Conservation (phyloP, 768 basidiomycete genomes). For the Candolleomyces efflorescens region DNA sequence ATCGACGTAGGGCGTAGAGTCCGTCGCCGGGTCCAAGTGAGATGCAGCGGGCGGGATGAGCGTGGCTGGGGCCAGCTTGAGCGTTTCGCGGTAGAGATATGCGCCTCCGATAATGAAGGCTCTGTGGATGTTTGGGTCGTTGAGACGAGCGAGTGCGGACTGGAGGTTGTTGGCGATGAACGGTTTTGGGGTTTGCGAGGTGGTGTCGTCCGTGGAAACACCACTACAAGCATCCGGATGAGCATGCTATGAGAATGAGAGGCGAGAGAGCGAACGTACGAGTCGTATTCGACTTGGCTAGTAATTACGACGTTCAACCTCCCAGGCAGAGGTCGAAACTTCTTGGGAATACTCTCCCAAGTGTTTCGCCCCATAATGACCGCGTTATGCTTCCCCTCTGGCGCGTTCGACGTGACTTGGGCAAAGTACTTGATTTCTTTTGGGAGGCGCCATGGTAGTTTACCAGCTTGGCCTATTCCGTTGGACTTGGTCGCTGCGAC, state of each 20-base stretch:
- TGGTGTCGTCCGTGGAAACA: no score
- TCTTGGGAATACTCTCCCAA: conserved; percentile 93
- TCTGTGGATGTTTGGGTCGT: conserved; percentile 38
- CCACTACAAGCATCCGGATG: neutral
- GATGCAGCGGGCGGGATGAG: conserved; percentile 19
- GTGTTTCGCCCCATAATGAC: conserved; percentile 96
- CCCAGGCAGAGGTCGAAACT: conserved; percentile 74
- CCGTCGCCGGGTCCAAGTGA: neutral
- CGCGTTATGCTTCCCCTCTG: conserved; percentile 55
- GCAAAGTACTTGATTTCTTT: conserved; percentile 93
- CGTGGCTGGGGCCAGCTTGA: conserved; percentile 28
- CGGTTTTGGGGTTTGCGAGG: conserved; percentile 11
- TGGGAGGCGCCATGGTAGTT: conserved; percentile 85
- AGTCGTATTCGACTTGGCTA: conserved; percentile 49
- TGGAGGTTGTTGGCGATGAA: conserved; percentile 37
- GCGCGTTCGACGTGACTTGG: conserved; percentile 63
- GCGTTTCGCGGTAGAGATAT: conserved; percentile 69
- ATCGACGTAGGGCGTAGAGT: conserved; percentile 48
- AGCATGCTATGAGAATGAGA: neutral
- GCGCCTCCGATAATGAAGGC: conserved; percentile 93
- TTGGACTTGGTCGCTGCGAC: conserved; percentile 86
- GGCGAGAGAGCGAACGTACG: conserved; percentile 42
- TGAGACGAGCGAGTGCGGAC: conserved; percentile 36
- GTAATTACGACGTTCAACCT: conserved; percentile 79
- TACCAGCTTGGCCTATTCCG: conserved; percentile 78